Evolutionary conservation across 2,329 filamentous ascomycete species (phyloP).

Genomic region (Beauveria sp.): DNA sequence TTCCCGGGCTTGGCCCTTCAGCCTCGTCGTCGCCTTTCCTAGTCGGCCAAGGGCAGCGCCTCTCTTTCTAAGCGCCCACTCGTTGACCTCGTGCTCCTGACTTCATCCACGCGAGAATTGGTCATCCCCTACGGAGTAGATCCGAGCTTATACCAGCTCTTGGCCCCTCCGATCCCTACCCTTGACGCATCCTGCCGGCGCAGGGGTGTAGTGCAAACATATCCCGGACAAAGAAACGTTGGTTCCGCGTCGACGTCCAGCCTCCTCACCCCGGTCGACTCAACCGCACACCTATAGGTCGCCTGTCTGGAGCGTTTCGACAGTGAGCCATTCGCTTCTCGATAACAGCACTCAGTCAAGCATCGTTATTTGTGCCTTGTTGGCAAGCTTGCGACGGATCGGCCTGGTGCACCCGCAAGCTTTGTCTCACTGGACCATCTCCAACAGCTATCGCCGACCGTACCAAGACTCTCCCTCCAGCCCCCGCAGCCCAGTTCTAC

Average conservation of each 20-base stretch:
- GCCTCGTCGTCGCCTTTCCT: neutral
- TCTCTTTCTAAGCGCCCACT: constrained; percentile 3
- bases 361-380: neutral
- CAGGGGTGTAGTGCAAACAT: constrained; percentile 10
- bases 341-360: neutral
- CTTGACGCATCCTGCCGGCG: neutral
- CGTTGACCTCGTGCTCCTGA: constrained; percentile 2
- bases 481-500: constrained; percentile 1
- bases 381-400: neutral
- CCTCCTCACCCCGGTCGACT: constrained; percentile 4
- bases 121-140: neutral
- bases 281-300: constrained; percentile 2
- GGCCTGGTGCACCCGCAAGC: neutral
- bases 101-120: constrained; percentile 2
- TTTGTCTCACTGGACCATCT: neutral
- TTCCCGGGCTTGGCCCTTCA: neutral
- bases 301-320: neutral
- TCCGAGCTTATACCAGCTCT: constrained; percentile 4
- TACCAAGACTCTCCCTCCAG: neutral
- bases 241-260: constrained; percentile 3
- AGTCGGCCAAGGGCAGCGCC: neutral
- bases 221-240: constrained; percentile 7
- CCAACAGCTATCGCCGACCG: neutral
- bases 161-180: constrained; percentile 7
- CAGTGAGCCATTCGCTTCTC: constrained; percentile 1